Evolutionary conservation across 805 yeast genomes (phyloP).

Genomic region (Starmerella bombi): DNA sequence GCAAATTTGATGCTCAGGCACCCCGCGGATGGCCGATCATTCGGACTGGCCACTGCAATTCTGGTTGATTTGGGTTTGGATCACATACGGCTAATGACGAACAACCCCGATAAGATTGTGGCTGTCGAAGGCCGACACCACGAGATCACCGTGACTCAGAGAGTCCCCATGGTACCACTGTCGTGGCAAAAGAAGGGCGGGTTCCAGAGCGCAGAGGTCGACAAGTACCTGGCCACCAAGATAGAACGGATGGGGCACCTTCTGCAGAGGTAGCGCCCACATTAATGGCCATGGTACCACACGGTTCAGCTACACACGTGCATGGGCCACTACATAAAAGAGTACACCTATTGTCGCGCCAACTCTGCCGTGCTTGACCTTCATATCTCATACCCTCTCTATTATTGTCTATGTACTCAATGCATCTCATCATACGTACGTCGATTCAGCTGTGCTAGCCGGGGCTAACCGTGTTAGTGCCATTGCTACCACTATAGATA

Average conservation of each 20-base stretch:
- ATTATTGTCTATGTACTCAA: too few relatives aligned
- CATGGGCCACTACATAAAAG: too few relatives aligned
- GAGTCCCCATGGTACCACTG: constrained; percentile 94
- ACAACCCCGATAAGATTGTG: constrained; percentile 88
- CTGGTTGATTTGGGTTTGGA: constrained; percentile 64
- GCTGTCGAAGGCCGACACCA: constrained; percentile 86
- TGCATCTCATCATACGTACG: too few relatives aligned
- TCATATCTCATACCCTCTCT: too few relatives aligned
- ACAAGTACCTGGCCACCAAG: constrained; percentile 85
- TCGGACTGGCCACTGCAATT: constrained; percentile 87
- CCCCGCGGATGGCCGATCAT: constrained; percentile 96
- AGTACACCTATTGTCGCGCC: too few relatives aligned
- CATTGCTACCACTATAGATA: too few relatives aligned
- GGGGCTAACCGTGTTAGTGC: too few relatives aligned
- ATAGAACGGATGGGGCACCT: constrained; percentile 96
- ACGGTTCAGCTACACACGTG: too few relatives aligned
- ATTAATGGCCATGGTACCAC: too few relatives aligned
- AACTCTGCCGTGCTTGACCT: too few relatives aligned
- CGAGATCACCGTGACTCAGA: constrained; percentile 60
- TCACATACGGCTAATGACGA: constrained; percentile 68
- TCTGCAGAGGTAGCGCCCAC: constrained; percentile 31
- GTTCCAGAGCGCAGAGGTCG: constrained; percentile 71
- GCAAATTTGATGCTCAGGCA: constrained; percentile 86
- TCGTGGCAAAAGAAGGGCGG: constrained; percentile 72
- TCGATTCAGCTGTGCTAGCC: too few relatives aligned